A percentile compares a stretch with the other conserved stretches of the same genome.
Evolutionary conservation across 345 rosid genomes (phyloP).

Genomic region (Boechera stricta): DNA sequence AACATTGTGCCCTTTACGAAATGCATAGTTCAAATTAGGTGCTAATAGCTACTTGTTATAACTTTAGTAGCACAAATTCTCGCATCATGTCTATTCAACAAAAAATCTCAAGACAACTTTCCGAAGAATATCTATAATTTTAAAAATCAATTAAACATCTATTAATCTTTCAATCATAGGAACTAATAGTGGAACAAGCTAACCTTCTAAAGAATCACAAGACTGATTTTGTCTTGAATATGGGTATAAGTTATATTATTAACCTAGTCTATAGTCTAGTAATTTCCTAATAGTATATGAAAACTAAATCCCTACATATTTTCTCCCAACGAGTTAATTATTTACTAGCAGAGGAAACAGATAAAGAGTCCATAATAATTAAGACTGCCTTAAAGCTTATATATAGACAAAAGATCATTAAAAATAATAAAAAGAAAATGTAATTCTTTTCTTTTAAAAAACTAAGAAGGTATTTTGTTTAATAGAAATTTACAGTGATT

Average conservation of each 20-base stretch:
- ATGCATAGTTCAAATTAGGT: slow-evolving; percentile 23
- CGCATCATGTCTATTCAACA: slow-evolving; percentile 25
- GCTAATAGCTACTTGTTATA: slow-evolving; percentile 33
- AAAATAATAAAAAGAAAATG: background rate
- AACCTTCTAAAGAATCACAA: slow-evolving; percentile 30
- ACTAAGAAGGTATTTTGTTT: background rate
- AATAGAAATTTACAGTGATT: background rate
- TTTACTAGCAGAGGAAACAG: background rate
- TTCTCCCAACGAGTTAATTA: background rate
- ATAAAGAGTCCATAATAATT: background rate
- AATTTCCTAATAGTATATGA: background rate
- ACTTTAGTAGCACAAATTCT: slow-evolving; percentile 29
- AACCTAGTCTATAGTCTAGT: slow-evolving; percentile 3
- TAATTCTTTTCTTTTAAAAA: background rate
- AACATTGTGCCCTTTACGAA: slow-evolving; percentile 35
- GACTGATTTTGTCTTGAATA: slow-evolving; percentile 21
- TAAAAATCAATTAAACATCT: slow-evolving; percentile 9
- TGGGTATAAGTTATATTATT: background rate
- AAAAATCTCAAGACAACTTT: slow-evolving; percentile 34
- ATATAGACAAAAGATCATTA: background rate
- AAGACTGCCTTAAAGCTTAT: background rate
- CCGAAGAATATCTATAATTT: slow-evolving; percentile 23
- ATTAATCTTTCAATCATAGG: slow-evolving; percentile 21
- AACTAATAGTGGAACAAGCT: slow-evolving; percentile 13
- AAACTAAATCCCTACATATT: background rate